Evolutionary conservation across 2,329 filamentous ascomycete species (phyloP), one percentile per base, ranked within the genome.

Genomic region (Pseudofabraea citricarpa): DNA sequence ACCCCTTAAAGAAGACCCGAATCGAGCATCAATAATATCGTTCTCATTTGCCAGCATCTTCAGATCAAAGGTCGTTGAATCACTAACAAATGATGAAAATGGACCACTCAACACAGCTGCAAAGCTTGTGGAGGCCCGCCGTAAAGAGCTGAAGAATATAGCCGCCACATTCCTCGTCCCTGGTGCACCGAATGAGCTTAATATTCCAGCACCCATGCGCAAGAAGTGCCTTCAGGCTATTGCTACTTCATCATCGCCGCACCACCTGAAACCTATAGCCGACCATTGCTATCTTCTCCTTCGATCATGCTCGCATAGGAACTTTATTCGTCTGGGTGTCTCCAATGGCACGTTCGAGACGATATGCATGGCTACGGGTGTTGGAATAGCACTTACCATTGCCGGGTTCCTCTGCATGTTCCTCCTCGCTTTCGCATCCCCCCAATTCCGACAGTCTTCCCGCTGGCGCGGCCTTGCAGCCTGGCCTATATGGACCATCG

Each of bases 241-340:
- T 12, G 55, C 61, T 16, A 50, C 51, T 5, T 58, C 60, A 1
- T 63, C 70, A 43, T 68, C 70, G 0, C 51, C 53, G 4, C 56
- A 65, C 20, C 39, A 50, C 41, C 62, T 73, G n/a, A 50, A 52
- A 16, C 68, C 69, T 16, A 57, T 73, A 5, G 70, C 68, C 22
- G 69, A 72, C 45, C 70, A 73, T 54, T 65, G 69, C 27, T 70
- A 72, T 52, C 56, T 64, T 23, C 64, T 73, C 22, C 63, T 73
- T 15, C 65, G 64, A 45, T 71, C 68, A 56, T 73, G 71, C 61
- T 73, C 70, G 16, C 64, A 72, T 52, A 64, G 71, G 42, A 68
- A 71, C 56, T 72, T 79, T 50, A 63, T 77, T 36, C 70, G 74
- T 29, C 64, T 79, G 6, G 75, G 74, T 46, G 69, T 77, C 24